Evolutionary conservation across 768 basidiomycete species (phyloP).

Genomic region (Russula vinacea): DNA sequence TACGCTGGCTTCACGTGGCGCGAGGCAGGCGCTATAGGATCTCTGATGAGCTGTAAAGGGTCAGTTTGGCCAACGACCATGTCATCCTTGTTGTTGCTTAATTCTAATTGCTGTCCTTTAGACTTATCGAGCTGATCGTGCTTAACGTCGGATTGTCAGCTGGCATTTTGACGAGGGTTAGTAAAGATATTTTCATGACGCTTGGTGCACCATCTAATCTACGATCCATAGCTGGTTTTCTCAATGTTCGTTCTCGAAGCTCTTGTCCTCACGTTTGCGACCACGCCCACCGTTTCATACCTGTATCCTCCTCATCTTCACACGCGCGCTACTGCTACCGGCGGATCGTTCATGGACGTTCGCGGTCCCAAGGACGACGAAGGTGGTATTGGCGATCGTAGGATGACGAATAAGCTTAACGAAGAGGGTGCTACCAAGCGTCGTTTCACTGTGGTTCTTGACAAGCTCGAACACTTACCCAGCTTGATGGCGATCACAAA

Average conservation of each 20-base stretch:
- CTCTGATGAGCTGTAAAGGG: slow-evolving; percentile 96
- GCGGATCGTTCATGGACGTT: slow-evolving; percentile 48
- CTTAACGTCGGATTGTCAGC: slow-evolving; percentile 89
- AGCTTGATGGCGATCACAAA: slow-evolving; percentile 88
- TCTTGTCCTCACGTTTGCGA: slow-evolving; percentile 78
- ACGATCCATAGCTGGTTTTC: slow-evolving; percentile 55
- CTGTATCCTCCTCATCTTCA: slow-evolving; percentile 67
- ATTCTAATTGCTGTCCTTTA: slow-evolving; percentile 32
- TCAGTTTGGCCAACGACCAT: slow-evolving; percentile 34
- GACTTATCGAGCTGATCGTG: slow-evolving; percentile 90
- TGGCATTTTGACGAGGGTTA: slow-evolving; percentile 62
- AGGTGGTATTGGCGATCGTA: neutral
- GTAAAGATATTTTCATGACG: slow-evolving; percentile 8
- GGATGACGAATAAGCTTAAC: neutral
- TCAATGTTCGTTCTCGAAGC: slow-evolving; percentile 94
- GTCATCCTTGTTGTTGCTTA: neutral
- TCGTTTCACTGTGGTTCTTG: slow-evolving; percentile 81
- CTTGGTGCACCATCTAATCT: neutral
- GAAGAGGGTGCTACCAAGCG: slow-evolving; percentile 44
- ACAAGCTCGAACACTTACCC: slow-evolving; percentile 85
- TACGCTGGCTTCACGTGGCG: slow-evolving; percentile 71
- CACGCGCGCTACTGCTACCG: slow-evolving; percentile 46
- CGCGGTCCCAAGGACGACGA: slow-evolving; percentile 15
- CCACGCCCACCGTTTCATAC: slow-evolving; percentile 66
- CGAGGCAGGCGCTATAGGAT: slow-evolving; percentile 80